A percentile compares a stretch with the other conserved stretches of the same genome.
Evolutionary conservation across 2,329 filamentous ascomycete genomes (phyloP).

Genomic region (Kalmusia sp.): DNA sequence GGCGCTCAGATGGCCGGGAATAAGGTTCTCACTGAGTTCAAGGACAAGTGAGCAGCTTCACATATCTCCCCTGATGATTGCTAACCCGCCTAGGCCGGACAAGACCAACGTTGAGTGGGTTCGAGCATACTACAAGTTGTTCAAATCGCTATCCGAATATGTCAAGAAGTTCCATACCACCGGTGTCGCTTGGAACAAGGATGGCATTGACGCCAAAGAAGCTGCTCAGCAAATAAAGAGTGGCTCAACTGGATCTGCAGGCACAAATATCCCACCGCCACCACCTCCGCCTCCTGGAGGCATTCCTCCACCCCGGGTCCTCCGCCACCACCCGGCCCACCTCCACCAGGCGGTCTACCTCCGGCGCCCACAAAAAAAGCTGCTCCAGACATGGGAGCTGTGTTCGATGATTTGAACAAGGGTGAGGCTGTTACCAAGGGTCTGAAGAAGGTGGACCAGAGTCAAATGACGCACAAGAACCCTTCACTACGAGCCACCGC

Average conservation of each 20-base stretch:
- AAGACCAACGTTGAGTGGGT: conserved; percentile 83
- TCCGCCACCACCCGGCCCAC: conserved; percentile 59
- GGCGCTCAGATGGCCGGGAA: conserved; percentile 95
- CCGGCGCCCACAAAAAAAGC: conserved; percentile 51
- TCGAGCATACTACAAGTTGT: conserved; percentile 89
- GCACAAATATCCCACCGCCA: conserved; percentile 73
- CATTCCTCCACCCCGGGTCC: conserved; percentile 69
- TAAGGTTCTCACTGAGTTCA: conserved; percentile 88
- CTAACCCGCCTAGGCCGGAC: conserved; percentile 63
- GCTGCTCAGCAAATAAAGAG: conserved; percentile 66
- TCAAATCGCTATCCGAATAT: conserved; percentile 82
- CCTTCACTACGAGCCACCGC: conserved; percentile 79
- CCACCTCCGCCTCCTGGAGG: conserved; percentile 65
- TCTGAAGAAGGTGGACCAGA: conserved; percentile 91
- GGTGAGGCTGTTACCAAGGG: conserved; percentile 87
- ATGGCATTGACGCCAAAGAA: conserved; percentile 74
- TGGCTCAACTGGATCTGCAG: conserved; percentile 53
- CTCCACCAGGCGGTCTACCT: conserved; percentile 56
- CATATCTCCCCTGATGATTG: background rate
- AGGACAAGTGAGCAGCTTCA: conserved; percentile 69
- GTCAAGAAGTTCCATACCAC: conserved; percentile 81
- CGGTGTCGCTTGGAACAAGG: conserved; percentile 87
- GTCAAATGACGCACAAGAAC: conserved; percentile 99
- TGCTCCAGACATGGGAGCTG: conserved; percentile 75
- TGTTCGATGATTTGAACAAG: conserved; percentile 91